Base-by-base conservation (phyloP, 192 early-diverging fungal species). In the Coemansia sp. region DNA sequence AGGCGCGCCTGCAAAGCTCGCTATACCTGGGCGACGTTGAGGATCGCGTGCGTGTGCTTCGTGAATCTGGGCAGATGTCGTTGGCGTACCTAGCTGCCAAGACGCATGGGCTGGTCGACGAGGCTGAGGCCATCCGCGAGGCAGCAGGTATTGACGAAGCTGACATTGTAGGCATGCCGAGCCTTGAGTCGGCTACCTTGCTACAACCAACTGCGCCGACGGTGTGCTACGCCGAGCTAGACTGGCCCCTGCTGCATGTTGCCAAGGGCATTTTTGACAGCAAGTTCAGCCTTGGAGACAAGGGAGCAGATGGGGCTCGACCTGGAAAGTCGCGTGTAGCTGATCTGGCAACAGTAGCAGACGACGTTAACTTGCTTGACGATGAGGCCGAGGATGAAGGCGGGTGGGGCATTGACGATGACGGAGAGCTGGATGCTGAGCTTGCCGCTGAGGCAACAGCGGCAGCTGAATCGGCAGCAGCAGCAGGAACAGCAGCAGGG, bases 1-100 rank as follows among this genome's bases (percentile, higher is more conserved):
- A 95, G 91, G 89, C 93, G 33, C 91, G 94, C 28, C 94, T 94
- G 77, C 96, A 99, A 66, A 94, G 96, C 67, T 86, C 95, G 5
- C 73, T 97, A 13, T 95, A 92, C 63, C 76, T 97, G 14, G 96
- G 95, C 39, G 92, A 98, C 71, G 86, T 95, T 33, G 92, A 95
- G 59, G 95, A 97, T 60, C 95, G 97, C 37, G 74, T 98, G 37
- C 83, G 85, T 13, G 67, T 95, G 21, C 76, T 98, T 50, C 85
- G 87, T 46, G 95, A 98, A 26, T 86, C 92, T 61, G 94, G 94
- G 9, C 95, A 98, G 84, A 75, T 88, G 14, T 88, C 92, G 13
- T 85, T 99, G 39, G 97, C 97, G 6, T 99, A 98, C 60, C 70
- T 98, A 56, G 89, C 95, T 18, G 95, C 96, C 23, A 90, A 91